phyloP scores from a whole-genome alignment of 2,329 filamentous ascomycete genomes.

The Pseudocercospora fuligena region DNA sequence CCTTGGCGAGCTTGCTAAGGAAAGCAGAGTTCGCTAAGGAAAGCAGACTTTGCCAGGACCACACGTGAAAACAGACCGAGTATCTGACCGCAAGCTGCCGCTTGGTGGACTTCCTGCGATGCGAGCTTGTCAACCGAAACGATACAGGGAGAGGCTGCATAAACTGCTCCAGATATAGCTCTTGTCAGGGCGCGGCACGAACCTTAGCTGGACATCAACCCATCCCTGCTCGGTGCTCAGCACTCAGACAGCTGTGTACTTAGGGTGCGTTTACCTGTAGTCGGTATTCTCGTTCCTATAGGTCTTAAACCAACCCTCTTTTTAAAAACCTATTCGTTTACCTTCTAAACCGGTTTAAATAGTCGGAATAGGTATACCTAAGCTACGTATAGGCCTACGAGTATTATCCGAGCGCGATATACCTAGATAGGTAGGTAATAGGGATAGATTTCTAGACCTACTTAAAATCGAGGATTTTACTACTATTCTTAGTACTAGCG shows the following conservation, averaged over 20 bases:
- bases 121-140: neutral
- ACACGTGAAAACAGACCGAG: neutral
- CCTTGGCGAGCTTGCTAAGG: constrained; percentile 3
- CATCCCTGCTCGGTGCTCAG: neutral
- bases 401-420: no score
- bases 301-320: no score
- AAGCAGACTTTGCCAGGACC: constrained; percentile 4
- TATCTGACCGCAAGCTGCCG: neutral
- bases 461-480: no score
- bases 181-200: constrained; percentile 2
- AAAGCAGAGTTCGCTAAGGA: constrained; percentile 1
- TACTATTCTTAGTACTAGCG: no score
- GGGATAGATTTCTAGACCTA: no score
- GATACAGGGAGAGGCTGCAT: neutral
- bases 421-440: no score
- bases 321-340: no score
- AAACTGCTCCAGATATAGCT: constrained; percentile 9
- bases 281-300: no score
- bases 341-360: no score
- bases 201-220: constrained; percentile 9
- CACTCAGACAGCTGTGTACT: neutral
- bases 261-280: no score
- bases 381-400: no score
- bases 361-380: no score
- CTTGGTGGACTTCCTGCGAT: neutral